Evolutionary conservation across 495 filamentous ascomycete genomes (phyloP).

Genomic region (Penicillium argentinense): DNA sequence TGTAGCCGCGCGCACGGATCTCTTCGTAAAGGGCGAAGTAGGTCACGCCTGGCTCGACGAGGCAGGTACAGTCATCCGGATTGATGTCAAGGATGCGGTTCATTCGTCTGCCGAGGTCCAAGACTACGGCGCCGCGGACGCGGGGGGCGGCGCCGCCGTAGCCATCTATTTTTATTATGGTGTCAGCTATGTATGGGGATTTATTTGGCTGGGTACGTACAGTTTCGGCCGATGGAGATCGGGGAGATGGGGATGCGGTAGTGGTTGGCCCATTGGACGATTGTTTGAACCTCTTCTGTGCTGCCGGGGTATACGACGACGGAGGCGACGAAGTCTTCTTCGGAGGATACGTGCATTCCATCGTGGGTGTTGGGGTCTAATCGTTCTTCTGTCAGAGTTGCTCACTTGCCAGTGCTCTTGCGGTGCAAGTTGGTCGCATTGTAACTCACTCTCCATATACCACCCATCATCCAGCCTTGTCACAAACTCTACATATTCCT

Average conservation of each 20-base stretch:
- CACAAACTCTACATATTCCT: constrained; percentile 12
- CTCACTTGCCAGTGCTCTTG: too few species aligned
- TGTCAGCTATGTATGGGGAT: not conserved
- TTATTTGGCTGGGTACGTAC: constrained; percentile 1
- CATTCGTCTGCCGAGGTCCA: constrained; percentile 19
- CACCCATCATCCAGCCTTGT: constrained; percentile 15
- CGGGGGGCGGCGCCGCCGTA: constrained; percentile 16
- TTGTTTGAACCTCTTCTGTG: constrained; percentile 11
- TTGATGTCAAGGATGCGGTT: constrained; percentile 30
- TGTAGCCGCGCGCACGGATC: constrained; percentile 46
- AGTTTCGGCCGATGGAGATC: constrained; percentile 17
- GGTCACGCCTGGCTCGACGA: constrained; percentile 51
- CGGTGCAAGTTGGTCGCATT: too few species aligned
- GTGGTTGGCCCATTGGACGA: constrained; percentile 15
- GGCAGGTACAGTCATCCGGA: constrained; percentile 15
- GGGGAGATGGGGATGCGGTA: constrained; percentile 13
- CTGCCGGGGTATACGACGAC: constrained; percentile 10
- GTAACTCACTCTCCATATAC: constrained; percentile 15
- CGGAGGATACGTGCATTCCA: constrained; percentile 11
- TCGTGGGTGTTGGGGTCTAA: constrained; percentile 16
- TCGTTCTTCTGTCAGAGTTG: too few species aligned
- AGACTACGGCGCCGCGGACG: constrained; percentile 6
- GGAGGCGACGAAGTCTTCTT: constrained; percentile 11
- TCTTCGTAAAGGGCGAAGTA: constrained; percentile 55
- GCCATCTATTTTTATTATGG: constrained; percentile 3